A percentile compares a stretch with the other conserved stretches of the same genome.
These are phyloP conservation scores for Alternaria tenuissima DNA, from an alignment of 2,329 filamentous ascomycete species.

Conservation along the genomic window DNA sequence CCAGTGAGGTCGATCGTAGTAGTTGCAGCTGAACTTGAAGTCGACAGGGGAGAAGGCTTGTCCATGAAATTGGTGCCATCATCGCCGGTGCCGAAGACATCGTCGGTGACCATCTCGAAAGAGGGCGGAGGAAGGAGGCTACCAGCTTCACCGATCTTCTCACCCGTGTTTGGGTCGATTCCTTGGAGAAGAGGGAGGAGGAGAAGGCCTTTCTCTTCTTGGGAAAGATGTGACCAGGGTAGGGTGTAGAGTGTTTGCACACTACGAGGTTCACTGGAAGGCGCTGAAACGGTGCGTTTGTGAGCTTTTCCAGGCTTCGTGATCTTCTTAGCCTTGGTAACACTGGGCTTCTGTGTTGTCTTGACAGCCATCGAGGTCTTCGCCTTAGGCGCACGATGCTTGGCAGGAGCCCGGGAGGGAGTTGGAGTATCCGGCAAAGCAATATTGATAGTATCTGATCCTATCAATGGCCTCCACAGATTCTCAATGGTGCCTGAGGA, in stretches of 20 bases:
- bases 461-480: conserved; percentile 2
- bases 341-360: conserved; percentile 1
- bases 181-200: conserved; percentile 30
- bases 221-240: conserved; percentile 18
- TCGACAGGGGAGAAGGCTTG: not conserved
- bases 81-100: not conserved
- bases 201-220: conserved; percentile 28
- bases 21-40: not conserved
- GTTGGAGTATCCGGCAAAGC: not conserved
- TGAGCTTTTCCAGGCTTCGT: conserved; percentile 9
- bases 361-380: not conserved
- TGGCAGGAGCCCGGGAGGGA: not conserved
- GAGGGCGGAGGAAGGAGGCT: not conserved
- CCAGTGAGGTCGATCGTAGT: not conserved
- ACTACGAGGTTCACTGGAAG: not conserved
- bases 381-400: not conserved
- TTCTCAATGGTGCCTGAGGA: not conserved
- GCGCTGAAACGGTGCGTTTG: not conserved
- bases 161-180: conserved; percentile 24
- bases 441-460: not conserved
- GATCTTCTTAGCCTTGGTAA: not conserved
- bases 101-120: conserved; percentile 9
- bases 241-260: conserved; percentile 17
- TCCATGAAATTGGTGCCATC: not conserved
- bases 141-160: not conserved